A percentile compares a stretch with the other conserved stretches of the same genome.
Evolutionary conservation across 169 alveolate species (phyloP).

Genomic region (Cryptosporidium ubiquitum): DNA sequence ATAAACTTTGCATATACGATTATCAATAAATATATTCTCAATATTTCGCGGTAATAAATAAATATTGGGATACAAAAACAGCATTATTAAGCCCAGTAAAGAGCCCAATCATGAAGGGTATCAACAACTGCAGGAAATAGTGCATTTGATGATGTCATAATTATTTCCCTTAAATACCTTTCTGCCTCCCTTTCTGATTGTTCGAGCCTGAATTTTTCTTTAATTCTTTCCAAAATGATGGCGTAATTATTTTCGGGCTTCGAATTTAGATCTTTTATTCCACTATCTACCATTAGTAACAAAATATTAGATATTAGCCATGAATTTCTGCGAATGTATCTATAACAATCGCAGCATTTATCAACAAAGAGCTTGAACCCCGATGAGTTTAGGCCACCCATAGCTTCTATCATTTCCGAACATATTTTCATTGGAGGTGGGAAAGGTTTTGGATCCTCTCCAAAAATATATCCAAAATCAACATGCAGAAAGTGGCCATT

Average conservation of each 20-base stretch:
- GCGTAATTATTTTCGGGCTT: constrained; percentile 75
- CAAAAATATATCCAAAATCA: constrained; percentile 98
- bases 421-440: constrained; percentile 95
- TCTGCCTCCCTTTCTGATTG: constrained; percentile 90
- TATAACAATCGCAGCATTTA: constrained; percentile 85
- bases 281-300: constrained; percentile 93
- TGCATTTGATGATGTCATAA: constrained; percentile 90
- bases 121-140: constrained; percentile 91
- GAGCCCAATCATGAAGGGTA: constrained; percentile 89
- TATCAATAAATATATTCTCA: background rate
- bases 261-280: constrained; percentile 88
- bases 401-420: constrained; percentile 90
- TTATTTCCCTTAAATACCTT: constrained; percentile 83
- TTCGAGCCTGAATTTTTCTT: constrained; percentile 88
- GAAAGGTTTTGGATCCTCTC: constrained; percentile 90
- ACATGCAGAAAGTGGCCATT: constrained; percentile 96
- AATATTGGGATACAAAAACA: background rate
- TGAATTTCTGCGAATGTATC: constrained; percentile 87
- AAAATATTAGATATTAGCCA: constrained; percentile 88
- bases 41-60: background rate
- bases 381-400: constrained; percentile 93
- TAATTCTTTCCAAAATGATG: constrained; percentile 79
- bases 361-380: constrained; percentile 84
- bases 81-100: constrained; percentile 83
- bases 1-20: background rate